A percentile compares a stretch with the other conserved stretches of the same genome.
These are phyloP conservation scores for Nitzschia sp. DNA, from an alignment of 108 stramenopile species.

Conservation along the genomic window DNA sequence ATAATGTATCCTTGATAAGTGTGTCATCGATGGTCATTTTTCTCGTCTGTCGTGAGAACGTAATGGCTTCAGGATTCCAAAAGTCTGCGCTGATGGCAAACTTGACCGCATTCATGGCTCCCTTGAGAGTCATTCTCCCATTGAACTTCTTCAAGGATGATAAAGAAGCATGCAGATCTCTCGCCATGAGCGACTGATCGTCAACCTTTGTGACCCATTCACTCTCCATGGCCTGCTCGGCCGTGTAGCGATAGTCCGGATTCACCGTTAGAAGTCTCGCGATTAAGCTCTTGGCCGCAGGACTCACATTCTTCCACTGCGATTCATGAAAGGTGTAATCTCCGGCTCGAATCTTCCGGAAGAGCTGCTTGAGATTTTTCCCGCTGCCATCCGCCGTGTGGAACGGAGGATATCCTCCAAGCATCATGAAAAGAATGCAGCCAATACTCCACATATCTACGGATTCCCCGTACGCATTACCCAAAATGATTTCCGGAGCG, in stretches of 20 bases:
- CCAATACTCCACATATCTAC: constrained; percentile 95
- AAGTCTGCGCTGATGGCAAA: constrained; percentile 44
- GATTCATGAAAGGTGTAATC: constrained; percentile 72
- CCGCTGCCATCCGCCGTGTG: constrained; percentile 36
- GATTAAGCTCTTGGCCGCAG: constrained; percentile 79
- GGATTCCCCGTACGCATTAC: constrained; percentile 62
- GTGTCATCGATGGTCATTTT: constrained; percentile 29
- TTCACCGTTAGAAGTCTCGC: constrained; percentile 64
- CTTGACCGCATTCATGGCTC: constrained; percentile 57
- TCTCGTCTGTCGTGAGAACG: constrained; percentile 24
- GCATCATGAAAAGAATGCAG: constrained; percentile 86
- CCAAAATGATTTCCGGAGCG: constrained; percentile 84
- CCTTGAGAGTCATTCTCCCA: constrained; percentile 34
- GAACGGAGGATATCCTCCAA: constrained; percentile 74
- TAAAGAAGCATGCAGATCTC: constrained; percentile 46
- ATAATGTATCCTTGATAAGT: constrained; percentile 20
- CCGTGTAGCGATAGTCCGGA: constrained; percentile 64
- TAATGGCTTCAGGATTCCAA: constrained; percentile 41
- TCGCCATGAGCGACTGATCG: constrained; percentile 21
- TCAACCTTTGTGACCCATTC: constrained; percentile 63
- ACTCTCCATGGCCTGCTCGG: constrained; percentile 59
- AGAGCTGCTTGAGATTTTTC: constrained; percentile 57
- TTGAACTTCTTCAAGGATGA: constrained; percentile 22
- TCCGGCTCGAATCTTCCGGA: constrained; percentile 65
- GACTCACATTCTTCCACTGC: constrained; percentile 67